phyloP scores from a whole-genome alignment of 305 asterid species.

The Fraxinus sp. region DNA sequence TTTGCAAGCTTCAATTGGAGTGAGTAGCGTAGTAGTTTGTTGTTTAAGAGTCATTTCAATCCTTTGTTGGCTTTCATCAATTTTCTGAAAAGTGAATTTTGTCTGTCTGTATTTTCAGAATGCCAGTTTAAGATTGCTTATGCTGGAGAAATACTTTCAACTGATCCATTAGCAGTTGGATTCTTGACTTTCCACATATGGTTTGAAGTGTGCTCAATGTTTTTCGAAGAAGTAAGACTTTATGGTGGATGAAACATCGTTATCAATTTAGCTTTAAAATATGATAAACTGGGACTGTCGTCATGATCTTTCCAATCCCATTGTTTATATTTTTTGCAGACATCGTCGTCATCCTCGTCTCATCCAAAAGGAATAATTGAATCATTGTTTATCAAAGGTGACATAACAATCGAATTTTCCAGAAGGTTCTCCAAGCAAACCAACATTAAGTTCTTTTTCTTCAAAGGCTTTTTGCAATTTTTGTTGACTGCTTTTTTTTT shows the following conservation, averaged over 20 bases:
- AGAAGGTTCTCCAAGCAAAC: too few species aligned
- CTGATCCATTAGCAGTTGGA: neutral
- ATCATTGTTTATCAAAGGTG: neutral
- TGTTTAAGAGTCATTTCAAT: too few species aligned
- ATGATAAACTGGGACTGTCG: neutral
- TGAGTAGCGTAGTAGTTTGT: too few species aligned
- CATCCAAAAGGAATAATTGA: neutral
- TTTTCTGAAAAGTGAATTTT: too few species aligned
- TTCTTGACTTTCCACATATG: neutral
- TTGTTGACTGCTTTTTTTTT: too few species aligned
- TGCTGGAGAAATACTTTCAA: neutral
- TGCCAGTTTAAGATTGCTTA: neutral
- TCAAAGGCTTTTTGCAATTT: too few species aligned
- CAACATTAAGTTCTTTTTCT: too few species aligned
- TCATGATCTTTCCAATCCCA: neutral
- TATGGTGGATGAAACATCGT: neutral
- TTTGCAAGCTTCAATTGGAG: too few species aligned
- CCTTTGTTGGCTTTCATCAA: too few species aligned
- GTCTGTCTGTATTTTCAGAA: too few species aligned
- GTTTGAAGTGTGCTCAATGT: neutral
- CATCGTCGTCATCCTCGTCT: neutral
- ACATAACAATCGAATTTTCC: neutral
- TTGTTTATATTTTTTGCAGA: too few species aligned
- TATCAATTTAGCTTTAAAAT: too few species aligned
- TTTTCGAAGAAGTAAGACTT: neutral